Conservation (phyloP, 2,329 filamentous ascomycete genomes). For the Fusarium kyushuense region DNA sequence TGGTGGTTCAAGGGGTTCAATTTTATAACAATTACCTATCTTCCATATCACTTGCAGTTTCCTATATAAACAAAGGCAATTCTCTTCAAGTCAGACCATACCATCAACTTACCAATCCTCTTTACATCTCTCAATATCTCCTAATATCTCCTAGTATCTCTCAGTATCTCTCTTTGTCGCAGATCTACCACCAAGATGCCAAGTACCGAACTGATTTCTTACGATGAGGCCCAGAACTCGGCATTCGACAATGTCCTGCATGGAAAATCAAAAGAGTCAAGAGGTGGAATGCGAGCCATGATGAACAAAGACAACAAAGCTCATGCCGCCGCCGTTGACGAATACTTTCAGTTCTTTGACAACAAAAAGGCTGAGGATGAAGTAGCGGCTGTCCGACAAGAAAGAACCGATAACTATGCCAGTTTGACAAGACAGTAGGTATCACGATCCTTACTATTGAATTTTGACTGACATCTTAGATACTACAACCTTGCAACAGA, state of each 20-base stretch:
- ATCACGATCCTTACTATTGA: fast-evolving
- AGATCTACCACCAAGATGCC: conserved; percentile 30
- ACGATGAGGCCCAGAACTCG: conserved; percentile 83
- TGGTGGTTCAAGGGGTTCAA: neutral
- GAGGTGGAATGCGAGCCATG: conserved; percentile 82
- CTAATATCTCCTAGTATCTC: too few relatives aligned
- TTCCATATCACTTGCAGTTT: neutral
- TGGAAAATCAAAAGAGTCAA: conserved; percentile 71
- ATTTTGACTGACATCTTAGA: conserved; percentile 55
- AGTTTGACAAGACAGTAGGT: conserved; percentile 87
- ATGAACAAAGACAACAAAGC: conserved; percentile 78
- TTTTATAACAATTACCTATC: too few relatives aligned
- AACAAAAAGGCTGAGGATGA: conserved; percentile 80
- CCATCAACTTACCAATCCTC: neutral
- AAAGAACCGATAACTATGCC: conserved; percentile 84
- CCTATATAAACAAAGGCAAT: conserved; percentile 24
- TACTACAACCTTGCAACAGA: conserved; percentile 96
- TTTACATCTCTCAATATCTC: fast-evolving
- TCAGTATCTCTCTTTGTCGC: neutral
- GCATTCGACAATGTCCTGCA: conserved; percentile 88
- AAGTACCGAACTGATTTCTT: conserved; percentile 71
- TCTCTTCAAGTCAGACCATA: neutral
- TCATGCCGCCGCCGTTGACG: conserved; percentile 80
- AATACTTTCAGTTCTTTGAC: conserved; percentile 94
- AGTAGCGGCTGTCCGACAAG: conserved; percentile 75